Evolutionary conservation across 768 basidiomycete species (phyloP), one percentile per base, ranked within the genome.

Genomic region (Trametes villosa): DNA sequence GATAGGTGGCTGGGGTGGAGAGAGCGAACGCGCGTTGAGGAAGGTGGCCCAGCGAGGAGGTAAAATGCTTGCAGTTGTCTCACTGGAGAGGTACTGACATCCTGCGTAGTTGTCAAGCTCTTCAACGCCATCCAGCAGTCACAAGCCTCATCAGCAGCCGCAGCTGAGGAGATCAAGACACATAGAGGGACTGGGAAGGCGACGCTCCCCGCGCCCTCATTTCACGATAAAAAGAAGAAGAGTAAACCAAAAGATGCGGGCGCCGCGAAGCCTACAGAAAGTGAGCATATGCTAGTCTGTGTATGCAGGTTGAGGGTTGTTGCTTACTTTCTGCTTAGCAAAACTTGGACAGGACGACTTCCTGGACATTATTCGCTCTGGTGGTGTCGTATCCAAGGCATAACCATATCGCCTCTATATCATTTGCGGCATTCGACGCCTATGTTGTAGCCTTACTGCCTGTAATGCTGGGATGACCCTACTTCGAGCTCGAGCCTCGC

Each of bases 1-100:
- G 17, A 92, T 91, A 70, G 92, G 87, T 58, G 94, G 93, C 41
- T 97, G 94, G 95, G 95, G 91, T 30, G 89, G 83, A 13, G 90
- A 91, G 73, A 85, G 83, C 74, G 93, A 88, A 77, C 83, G 84
- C 73, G 88, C 82, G 60, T 78, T 86, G 68, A 85, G 83, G 72
- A 98, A 89, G 80, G 92, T 83, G 73, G 96, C 88, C 64, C 97
- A 88, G 76, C 79, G 91, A 71, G 91, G 91, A 75, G 91, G 91
- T 91, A 71, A 51, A 83, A 67, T n/a, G 9, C 22, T 49, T 3
- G 49, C 24, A 40, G 9, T 49, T 56, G 27, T 45, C 44, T 33
- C 46, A 11, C 15, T 12, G n/a, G 7, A 9, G 22, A 30, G 20
- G 1, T 40, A 40, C 24, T 41, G 7, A 54, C 31, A 6, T n/a